A percentile compares a stretch with the other conserved stretches of the same genome.
These are phyloP conservation scores for Neurospora tetraspora DNA, from an alignment of 495 filamentous ascomycete species.

Conservation along the genomic window DNA sequence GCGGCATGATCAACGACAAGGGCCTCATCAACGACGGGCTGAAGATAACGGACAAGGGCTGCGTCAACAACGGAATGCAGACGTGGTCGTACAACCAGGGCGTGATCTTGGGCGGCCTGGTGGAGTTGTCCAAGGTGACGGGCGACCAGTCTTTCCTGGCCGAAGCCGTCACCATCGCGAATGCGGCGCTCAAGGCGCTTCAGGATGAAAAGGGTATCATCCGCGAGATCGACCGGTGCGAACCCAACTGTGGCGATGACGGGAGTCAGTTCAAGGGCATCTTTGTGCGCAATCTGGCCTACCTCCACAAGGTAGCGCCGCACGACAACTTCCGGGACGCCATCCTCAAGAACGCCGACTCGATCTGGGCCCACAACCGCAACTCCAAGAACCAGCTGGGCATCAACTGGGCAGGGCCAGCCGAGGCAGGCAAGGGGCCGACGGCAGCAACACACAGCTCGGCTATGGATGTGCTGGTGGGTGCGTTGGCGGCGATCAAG, in stretches of 20 bases:
- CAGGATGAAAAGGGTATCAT: slow-evolving; percentile 49
- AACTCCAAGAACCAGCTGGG: slow-evolving; percentile 42
- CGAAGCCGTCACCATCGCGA: slow-evolving; percentile 54
- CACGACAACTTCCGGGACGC: slow-evolving; percentile 41
- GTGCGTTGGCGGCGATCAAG: slow-evolving; percentile 38
- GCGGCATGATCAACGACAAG: slow-evolving; percentile 56
- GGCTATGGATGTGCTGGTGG: slow-evolving; percentile 60
- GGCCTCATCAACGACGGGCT: slow-evolving; percentile 66
- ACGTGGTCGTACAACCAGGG: slow-evolving; percentile 79
- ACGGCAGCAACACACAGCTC: slow-evolving; percentile 49
- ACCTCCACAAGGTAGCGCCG: slow-evolving; percentile 44
- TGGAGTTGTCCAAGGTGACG: slow-evolving; percentile 51
- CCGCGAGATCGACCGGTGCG: slow-evolving; percentile 47
- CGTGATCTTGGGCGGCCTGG: slow-evolving; percentile 61
- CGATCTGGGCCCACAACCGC: slow-evolving; percentile 57
- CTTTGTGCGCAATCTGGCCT: slow-evolving; percentile 60
- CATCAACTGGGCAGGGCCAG: slow-evolving; percentile 50
- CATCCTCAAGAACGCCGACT: slow-evolving; percentile 51
- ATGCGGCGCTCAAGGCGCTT: slow-evolving; percentile 48
- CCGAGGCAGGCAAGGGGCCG: slow-evolving; percentile 34
- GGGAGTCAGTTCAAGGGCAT: slow-evolving; percentile 71
- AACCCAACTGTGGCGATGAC: slow-evolving; percentile 52
- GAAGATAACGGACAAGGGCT: slow-evolving; percentile 29
- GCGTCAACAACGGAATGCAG: slow-evolving; percentile 53
- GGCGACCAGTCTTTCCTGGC: slow-evolving; percentile 42